Evolutionary conservation across 2,329 filamentous ascomycete species (phyloP).

Genomic region (Geosmithia morbida): DNA sequence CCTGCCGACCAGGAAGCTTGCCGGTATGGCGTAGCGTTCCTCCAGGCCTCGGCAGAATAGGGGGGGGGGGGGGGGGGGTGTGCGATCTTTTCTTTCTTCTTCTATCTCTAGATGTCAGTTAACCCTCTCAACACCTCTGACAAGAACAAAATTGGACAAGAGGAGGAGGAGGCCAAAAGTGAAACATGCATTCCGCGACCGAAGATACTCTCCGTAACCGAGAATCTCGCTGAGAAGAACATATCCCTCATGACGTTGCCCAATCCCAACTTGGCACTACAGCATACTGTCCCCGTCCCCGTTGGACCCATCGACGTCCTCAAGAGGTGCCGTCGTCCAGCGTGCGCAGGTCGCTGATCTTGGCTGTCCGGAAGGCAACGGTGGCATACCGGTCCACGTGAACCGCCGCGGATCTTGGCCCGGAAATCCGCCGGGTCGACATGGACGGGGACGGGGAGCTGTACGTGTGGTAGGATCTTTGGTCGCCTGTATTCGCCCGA

Average conservation of each 20-base stretch:
- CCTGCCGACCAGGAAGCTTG: constrained; percentile 29
- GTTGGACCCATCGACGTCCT: constrained; percentile 20
- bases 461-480: constrained; percentile 31
- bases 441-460: constrained; percentile 23
- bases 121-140: too few species aligned
- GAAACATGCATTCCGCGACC: constrained; percentile 29
- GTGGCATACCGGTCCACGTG: constrained; percentile 18
- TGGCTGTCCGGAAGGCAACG: constrained; percentile 16
- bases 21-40: constrained; percentile 29
- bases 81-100: too few species aligned
- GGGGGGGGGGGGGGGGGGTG: constrained; percentile 46
- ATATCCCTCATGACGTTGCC: constrained; percentile 39
- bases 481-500: constrained; percentile 35
- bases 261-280: constrained; percentile 37
- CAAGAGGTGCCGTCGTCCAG: constrained; percentile 15
- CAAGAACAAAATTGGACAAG: background rate
- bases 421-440: constrained; percentile 18
- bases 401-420: constrained; percentile 15
- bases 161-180: background rate
- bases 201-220: constrained; percentile 43
- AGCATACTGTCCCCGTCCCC: constrained; percentile 24
- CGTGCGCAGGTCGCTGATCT: constrained; percentile 12
- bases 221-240: constrained; percentile 29
- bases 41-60: constrained; percentile 47
- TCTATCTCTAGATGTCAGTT: too few species aligned